Percentiles rank a stretch among this genome's conserved stretches.
Evolutionary conservation across 2,329 filamentous ascomycete species (phyloP).

Genomic region (Pestalotiopsis sp.): DNA sequence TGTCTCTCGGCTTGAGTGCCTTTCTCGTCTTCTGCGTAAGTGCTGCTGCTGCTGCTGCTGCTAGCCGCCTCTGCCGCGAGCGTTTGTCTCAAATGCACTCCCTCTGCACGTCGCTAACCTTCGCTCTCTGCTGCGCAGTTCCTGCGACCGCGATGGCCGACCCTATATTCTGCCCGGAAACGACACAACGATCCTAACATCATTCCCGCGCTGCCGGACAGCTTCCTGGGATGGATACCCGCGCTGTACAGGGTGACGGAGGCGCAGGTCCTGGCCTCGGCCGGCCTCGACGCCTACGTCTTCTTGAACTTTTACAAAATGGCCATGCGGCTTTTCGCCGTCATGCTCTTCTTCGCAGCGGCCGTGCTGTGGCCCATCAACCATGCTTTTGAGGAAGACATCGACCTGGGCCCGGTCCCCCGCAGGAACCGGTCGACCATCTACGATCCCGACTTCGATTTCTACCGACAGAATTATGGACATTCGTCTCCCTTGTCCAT

Average conservation of each 20-base stretch:
- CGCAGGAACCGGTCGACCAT: background rate
- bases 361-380: slow-evolving; percentile 87
- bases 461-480: slow-evolving; percentile 11
- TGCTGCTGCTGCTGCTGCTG: slow-evolving; percentile 11
- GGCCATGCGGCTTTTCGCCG: slow-evolving; percentile 79
- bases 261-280: slow-evolving; percentile 85
- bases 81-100: background rate
- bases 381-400: slow-evolving; percentile 49
- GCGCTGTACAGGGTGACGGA: slow-evolving; percentile 83
- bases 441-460: background rate
- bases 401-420: slow-evolving; percentile 32
- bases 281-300: slow-evolving; percentile 93
- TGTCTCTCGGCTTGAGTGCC: slow-evolving; percentile 69
- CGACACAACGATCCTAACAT: slow-evolving; percentile 64
- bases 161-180: slow-evolving; percentile 87
- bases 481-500: background rate
- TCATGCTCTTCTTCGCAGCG: slow-evolving; percentile 80
- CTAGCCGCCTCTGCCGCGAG: background rate
- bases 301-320: slow-evolving; percentile 97
- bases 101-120: slow-evolving; percentile 13
- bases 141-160: slow-evolving; percentile 87
- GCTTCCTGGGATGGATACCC: slow-evolving; percentile 91
- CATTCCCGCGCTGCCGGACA: slow-evolving; percentile 79
- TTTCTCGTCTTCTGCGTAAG: slow-evolving; percentile 78
- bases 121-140: slow-evolving; percentile 50